phyloP scores from a whole-genome alignment of 345 rosid genomes.

The Citrus hindsii region DNA sequence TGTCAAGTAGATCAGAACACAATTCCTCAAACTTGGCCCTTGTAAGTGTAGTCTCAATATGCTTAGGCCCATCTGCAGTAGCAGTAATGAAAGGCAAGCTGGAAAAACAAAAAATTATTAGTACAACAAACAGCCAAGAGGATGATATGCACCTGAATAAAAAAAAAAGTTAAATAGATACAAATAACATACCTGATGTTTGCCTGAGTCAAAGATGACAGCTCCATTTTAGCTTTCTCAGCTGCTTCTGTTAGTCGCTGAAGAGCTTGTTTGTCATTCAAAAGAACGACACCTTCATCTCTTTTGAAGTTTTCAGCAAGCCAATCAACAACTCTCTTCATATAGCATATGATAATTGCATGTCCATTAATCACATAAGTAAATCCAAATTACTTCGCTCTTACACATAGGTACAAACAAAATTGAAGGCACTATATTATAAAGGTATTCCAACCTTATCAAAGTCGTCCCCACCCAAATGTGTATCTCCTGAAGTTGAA shows the following conservation, averaged over 20 bases:
- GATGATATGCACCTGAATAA: no score
- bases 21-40: conserved; percentile 58
- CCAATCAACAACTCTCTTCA: conserved; percentile 97
- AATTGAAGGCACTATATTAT: no score
- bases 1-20: conserved; percentile 49
- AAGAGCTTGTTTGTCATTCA: conserved; percentile 97
- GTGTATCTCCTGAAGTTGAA: conserved; percentile 96
- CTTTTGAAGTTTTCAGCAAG: conserved; percentile 72
- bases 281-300: conserved; percentile 87
- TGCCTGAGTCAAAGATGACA: conserved; percentile 84
- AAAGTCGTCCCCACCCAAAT: conserved; percentile 98
- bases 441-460: conserved; percentile 55
- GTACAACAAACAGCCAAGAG: neutral
- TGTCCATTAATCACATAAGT: neutral
- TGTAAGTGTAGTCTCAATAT: conserved; percentile 53
- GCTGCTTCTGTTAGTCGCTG: conserved; percentile 91
- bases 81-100: conserved; percentile 99
- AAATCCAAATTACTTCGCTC: neutral
- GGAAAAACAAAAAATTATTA: neutral
- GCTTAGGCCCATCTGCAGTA: conserved; percentile 93
- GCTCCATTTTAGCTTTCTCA: conserved; percentile 95
- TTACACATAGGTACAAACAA: neutral
- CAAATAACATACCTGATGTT: conserved; percentile 54
- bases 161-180: neutral
- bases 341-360: neutral